Percentiles rank a stretch among this genome's conserved stretches.
These are phyloP conservation scores for Yamadazyma sp. DNA, from an alignment of 805 yeast genomes.

Conservation along the genomic window DNA sequence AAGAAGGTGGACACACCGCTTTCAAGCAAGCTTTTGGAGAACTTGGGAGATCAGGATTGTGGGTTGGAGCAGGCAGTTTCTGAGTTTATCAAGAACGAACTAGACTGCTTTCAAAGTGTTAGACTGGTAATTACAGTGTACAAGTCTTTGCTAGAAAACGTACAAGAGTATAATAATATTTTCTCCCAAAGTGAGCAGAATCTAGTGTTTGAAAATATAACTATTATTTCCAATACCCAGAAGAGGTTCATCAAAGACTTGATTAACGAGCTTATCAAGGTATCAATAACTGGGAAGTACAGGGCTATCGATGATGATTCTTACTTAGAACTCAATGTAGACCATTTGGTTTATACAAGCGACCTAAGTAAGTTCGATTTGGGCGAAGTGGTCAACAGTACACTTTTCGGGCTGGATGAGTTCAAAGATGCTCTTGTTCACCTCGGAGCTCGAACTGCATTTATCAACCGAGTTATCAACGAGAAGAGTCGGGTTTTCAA, in stretches of 20 bases:
- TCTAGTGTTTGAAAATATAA: slow-evolving; percentile 45
- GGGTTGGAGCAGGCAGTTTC: slow-evolving; percentile 1
- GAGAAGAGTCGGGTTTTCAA: slow-evolving; percentile 6
- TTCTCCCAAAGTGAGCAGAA: slow-evolving; percentile 35
- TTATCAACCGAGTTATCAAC: slow-evolving; percentile 3
- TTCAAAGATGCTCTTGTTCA: slow-evolving; percentile 5
- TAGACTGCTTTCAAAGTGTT: slow-evolving; percentile 27
- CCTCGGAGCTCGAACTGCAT: slow-evolving; percentile 6
- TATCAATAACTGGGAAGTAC: not conserved
- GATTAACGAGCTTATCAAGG: slow-evolving; percentile 8
- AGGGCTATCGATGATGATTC: slow-evolving; percentile 3
- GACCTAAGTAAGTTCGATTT: slow-evolving; percentile 7
- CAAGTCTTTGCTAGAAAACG: slow-evolving; percentile 28
- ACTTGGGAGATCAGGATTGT: slow-evolving; percentile 10
- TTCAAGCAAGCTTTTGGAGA: slow-evolving; percentile 10
- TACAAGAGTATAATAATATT: slow-evolving; percentile 26
- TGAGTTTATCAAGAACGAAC: slow-evolving; percentile 9
- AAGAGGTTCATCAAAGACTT: slow-evolving; percentile 13
- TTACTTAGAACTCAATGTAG: slow-evolving; percentile 6
- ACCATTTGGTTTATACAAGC: slow-evolving; percentile 13
- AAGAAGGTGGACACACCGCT: slow-evolving; percentile 40
- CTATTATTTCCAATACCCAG: slow-evolving; percentile 34
- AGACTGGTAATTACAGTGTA: slow-evolving; percentile 29
- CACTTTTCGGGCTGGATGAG: slow-evolving; percentile 6
- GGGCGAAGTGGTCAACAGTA: slow-evolving; percentile 6